Conservation (phyloP, 768 basidiomycete genomes). For the Pisolithus microcarpus region DNA sequence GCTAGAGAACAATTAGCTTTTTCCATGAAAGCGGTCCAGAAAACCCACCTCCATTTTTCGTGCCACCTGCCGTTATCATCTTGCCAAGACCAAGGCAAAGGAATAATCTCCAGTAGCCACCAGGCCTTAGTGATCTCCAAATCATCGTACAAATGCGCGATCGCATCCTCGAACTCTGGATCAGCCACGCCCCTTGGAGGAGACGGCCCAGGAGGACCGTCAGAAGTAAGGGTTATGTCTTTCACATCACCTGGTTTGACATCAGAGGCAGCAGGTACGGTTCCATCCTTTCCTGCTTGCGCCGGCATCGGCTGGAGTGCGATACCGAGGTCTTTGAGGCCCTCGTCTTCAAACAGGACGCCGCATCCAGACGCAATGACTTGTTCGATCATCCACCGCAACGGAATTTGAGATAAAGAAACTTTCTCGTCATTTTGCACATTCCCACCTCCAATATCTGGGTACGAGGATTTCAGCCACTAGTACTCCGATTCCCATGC, state of each 20-base stretch:
- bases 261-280: not conserved
- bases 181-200: not conserved
- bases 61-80: conserved; percentile 51
- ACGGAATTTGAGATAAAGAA: conserved; percentile 50
- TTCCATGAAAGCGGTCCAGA: not conserved
- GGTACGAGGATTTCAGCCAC: not conserved
- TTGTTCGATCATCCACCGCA: conserved; percentile 79
- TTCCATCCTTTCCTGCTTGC: not conserved
- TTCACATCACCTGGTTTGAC: not conserved
- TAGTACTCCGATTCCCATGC: not conserved
- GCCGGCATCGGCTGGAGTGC: not conserved
- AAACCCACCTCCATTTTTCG: conserved; percentile 45
- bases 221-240: not conserved
- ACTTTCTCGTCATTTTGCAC: conserved; percentile 34
- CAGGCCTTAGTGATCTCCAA: conserved; percentile 41
- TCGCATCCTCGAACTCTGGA: conserved; percentile 21
- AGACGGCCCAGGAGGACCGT: not conserved
- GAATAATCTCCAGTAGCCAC: conserved; percentile 72
- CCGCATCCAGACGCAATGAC: conserved; percentile 50
- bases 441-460: conserved; percentile 68
- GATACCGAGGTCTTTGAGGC: conserved; percentile 41
- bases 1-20: conserved; percentile 7
- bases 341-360: conserved; percentile 47
- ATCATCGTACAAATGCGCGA: conserved; percentile 49
- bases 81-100: conserved; percentile 48